A percentile compares a stretch with the other conserved stretches of the same genome.
Conservation (phyloP, 2,329 filamentous ascomycete species). For the Talaromyces sp. region DNA sequence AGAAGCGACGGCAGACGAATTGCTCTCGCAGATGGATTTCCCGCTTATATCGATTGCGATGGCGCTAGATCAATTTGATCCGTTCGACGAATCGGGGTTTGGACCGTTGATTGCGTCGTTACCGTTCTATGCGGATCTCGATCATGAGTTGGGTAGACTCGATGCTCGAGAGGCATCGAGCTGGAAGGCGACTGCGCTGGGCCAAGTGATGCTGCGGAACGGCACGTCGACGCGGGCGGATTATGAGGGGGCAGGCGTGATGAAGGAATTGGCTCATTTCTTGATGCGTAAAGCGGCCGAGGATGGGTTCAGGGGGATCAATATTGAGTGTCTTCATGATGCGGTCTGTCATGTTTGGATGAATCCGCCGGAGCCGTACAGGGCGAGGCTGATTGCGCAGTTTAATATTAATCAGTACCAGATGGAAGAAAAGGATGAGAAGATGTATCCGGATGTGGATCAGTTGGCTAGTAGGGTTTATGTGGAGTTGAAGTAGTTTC, state of each 20-base stretch:
- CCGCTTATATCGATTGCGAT: constrained; percentile 36
- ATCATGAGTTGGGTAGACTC: not conserved
- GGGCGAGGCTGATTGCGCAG: not conserved
- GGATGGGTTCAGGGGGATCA: constrained; percentile 32
- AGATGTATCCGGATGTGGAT: not conserved
- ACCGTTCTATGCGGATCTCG: not conserved
- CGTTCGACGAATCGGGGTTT: constrained; percentile 21
- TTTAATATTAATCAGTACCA: not conserved
- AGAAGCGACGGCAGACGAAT: not conserved
- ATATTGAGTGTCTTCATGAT: constrained; percentile 33
- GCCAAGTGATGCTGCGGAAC: constrained; percentile 35
- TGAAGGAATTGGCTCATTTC: constrained; percentile 33
- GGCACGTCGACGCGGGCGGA: constrained; percentile 35
- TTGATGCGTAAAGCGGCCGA: constrained; percentile 35
- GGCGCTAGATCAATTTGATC: constrained; percentile 30
- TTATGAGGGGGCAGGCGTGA: constrained; percentile 33
- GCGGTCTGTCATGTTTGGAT: constrained; percentile 19
- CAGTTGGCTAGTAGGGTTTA: not conserved
- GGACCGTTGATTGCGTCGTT: not conserved
- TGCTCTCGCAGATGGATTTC: constrained; percentile 34
- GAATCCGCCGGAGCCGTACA: constrained; percentile 17
- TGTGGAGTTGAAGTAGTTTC: constrained; percentile 5
- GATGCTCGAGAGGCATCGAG: constrained; percentile 20
- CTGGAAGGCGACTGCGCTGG: constrained; percentile 28
- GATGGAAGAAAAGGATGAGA: not conserved